Percentiles rank a stretch among this genome's conserved stretches.
These are phyloP conservation scores for Wickerhamomyces rabaulensis DNA, from an alignment of 805 yeast species.

Conservation along the genomic window DNA sequence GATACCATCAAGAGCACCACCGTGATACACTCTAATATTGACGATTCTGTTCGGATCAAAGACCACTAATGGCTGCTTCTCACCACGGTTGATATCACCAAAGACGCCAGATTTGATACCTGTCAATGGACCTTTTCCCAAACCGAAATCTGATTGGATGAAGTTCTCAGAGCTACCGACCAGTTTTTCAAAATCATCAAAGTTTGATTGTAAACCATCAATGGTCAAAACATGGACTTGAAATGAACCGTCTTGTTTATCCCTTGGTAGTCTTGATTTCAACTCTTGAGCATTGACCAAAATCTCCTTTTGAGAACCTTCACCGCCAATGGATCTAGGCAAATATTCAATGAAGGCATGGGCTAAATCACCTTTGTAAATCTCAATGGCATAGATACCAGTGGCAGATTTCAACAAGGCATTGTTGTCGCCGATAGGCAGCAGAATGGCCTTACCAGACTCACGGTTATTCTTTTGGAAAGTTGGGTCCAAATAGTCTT, in stretches of 20 bases:
- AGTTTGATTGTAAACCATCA: conserved; percentile 54
- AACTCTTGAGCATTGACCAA: conserved; percentile 44
- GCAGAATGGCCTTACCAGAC: conserved; percentile 38
- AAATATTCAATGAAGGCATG: conserved; percentile 55
- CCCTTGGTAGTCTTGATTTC: conserved; percentile 26
- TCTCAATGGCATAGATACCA: conserved; percentile 75
- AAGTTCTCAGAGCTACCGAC: conserved; percentile 13
- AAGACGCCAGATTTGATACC: conserved; percentile 35
- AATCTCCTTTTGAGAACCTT: conserved; percentile 53
- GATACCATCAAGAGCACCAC: conserved; percentile 79
- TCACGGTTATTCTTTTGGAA: conserved; percentile 20
- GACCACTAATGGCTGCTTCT: conserved; percentile 25
- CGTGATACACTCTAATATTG: conserved; percentile 65
- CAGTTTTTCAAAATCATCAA: conserved; percentile 41
- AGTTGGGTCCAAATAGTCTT: conserved; percentile 49
- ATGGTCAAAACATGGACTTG: conserved; percentile 49
- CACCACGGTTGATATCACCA: conserved; percentile 23
- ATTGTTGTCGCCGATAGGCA: conserved; percentile 40
- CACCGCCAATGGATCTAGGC: conserved; percentile 52
- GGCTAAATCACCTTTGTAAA: conserved; percentile 40
- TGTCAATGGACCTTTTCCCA: conserved; percentile 32
- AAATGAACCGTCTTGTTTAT: conserved; percentile 31
- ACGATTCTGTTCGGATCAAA: conserved; percentile 35
- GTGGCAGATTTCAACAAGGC: conserved; percentile 46
- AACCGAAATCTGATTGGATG: conserved; percentile 32